phyloP scores from a whole-genome alignment of 768 basidiomycete genomes.

The Flagelloscypha sp. region DNA sequence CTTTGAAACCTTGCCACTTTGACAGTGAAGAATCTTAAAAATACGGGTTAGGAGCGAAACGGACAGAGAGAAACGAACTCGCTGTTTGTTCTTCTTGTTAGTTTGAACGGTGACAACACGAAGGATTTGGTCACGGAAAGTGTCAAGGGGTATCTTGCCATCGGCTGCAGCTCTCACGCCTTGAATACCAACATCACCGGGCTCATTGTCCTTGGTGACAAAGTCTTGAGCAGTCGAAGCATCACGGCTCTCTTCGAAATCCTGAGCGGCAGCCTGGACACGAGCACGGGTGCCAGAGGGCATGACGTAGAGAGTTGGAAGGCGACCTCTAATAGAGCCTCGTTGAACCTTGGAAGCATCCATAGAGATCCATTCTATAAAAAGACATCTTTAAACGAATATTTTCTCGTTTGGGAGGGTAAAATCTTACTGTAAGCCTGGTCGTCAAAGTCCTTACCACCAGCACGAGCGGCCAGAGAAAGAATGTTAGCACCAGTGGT shows the following conservation, averaged over 20 bases:
- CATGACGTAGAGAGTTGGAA: conserved; percentile 5
- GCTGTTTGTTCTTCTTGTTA: no score
- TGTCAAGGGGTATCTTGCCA: conserved; percentile 2
- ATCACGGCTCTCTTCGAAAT: conserved; percentile 1
- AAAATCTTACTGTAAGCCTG: conserved; percentile 7
- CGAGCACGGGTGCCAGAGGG: conserved; percentile 1
- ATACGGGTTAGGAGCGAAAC: no score
- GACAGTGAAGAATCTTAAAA: no score
- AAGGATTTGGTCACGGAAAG: conserved; percentile 3
- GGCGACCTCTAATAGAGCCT: not conserved
- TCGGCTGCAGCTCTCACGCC: conserved; percentile 1
- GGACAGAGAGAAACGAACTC: no score
- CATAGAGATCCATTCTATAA: conserved; percentile 6
- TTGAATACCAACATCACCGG: conserved; percentile 3
- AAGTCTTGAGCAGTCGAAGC: conserved; percentile 1
- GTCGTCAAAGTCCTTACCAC: conserved; percentile 4
- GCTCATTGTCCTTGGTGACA: conserved; percentile 7
- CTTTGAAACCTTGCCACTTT: no score
- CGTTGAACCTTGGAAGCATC: not conserved
- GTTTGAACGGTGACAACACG: conserved; percentile 3
- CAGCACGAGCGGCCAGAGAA: not conserved
- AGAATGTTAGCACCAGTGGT: not conserved
- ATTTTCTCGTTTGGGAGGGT: no score
- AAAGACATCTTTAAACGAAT: no score
- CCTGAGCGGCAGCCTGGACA: not conserved